Evolutionary conservation across 1,284 basidiomycete species (phyloP).

Genomic region (Psilocybe mexicana): DNA sequence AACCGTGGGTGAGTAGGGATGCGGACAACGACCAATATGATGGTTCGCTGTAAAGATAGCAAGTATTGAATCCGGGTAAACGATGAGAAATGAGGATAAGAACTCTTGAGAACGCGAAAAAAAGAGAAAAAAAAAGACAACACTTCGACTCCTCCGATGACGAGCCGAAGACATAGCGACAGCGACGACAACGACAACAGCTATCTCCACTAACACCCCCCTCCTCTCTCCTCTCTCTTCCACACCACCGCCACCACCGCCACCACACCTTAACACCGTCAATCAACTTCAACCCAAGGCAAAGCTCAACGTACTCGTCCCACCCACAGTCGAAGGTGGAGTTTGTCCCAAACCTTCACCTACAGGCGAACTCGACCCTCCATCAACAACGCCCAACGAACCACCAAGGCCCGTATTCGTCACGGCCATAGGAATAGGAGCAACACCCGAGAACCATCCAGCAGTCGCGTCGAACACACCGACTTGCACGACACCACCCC

Average conservation of each 20-base stretch:
- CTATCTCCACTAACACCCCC: neutral
- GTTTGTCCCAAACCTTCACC: constrained; percentile 4
- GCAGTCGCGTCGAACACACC: neutral
- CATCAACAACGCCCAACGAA: neutral
- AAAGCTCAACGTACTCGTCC: constrained; percentile 33
- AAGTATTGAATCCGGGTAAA: no score
- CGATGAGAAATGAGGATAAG: neutral
- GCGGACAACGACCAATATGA: neutral
- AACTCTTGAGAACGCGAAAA: neutral
- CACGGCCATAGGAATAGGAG: neutral
- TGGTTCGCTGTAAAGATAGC: no score
- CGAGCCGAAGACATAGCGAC: neutral
- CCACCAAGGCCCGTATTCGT: neutral
- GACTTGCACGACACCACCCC: neutral
- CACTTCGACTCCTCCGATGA: neutral
- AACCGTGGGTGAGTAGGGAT: neutral
- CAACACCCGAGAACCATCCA: constrained; percentile 1
- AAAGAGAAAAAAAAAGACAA: neutral
- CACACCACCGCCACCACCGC: neutral
- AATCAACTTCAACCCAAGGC: constrained; percentile 27
- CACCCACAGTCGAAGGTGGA: constrained; percentile 8
- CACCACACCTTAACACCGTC: no score
- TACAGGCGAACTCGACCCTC: neutral
- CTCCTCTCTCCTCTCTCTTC: neutral
- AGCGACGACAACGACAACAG: neutral